phyloP scores from a whole-genome alignment of 1,284 basidiomycete species.

The Papiliotrema fonsecae region DNA sequence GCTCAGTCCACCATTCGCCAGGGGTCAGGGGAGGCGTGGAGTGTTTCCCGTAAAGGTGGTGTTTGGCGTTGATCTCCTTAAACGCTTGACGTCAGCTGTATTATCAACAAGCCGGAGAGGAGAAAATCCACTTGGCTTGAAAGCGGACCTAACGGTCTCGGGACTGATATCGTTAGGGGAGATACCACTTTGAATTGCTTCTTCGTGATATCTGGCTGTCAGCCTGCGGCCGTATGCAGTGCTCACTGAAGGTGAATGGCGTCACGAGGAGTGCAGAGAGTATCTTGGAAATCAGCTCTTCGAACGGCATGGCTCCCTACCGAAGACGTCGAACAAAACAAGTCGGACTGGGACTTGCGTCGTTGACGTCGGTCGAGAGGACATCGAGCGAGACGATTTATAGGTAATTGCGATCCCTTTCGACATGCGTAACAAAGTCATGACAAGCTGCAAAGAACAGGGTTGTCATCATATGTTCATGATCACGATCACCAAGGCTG shows the following conservation, averaged over 20 bases:
- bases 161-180: conserved; percentile 22
- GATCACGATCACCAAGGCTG: too few species aligned
- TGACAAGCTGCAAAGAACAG: too few species aligned
- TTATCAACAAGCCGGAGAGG: background rate
- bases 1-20: conserved; percentile 43
- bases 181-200: conserved; percentile 41
- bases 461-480: too few species aligned
- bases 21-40: conserved; percentile 34
- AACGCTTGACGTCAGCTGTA: conserved; percentile 25
- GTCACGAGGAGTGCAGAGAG: conserved; percentile 44
- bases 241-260: conserved; percentile 45
- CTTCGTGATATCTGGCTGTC: conserved; percentile 35
- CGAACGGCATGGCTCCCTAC: conserved; percentile 10
- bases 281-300: conserved; percentile 29
- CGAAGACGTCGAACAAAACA: conserved; percentile 48
- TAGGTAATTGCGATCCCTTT: too few species aligned
- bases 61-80: conserved; percentile 26
- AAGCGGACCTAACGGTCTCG: conserved; percentile 33
- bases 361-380: too few species aligned
- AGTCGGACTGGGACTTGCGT: conserved; percentile 40
- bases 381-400: too few species aligned
- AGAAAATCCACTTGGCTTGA: conserved; percentile 26
- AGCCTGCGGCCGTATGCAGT: background rate
- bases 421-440: too few species aligned
- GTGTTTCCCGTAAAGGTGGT: conserved; percentile 43